These are phyloP conservation scores for Lasiosphaeria hispida DNA, from an alignment of 495 filamentous ascomycete species.

Conservation along the genomic window DNA sequence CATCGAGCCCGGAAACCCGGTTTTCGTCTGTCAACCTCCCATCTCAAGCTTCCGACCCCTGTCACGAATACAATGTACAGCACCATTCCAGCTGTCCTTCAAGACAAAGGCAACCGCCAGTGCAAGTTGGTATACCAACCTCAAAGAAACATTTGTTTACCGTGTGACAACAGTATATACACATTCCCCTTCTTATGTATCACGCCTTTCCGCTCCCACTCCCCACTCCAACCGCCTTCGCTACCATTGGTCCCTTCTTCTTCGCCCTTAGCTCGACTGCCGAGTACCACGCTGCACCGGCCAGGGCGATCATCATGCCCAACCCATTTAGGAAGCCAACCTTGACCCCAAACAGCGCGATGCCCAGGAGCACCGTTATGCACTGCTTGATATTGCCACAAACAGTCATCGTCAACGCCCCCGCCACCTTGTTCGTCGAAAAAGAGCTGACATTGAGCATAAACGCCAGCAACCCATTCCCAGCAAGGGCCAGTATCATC, in stretches of 20 bases:
- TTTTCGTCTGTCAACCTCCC: too few relatives aligned
- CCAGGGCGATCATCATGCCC: constrained; percentile 45
- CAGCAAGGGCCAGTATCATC: constrained; percentile 31
- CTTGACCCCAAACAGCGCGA: constrained; percentile 49
- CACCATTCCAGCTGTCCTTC: too few relatives aligned
- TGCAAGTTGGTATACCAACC: too few relatives aligned
- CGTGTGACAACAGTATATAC: too few relatives aligned
- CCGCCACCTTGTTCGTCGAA: constrained; percentile 54
- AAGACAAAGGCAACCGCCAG: too few relatives aligned
- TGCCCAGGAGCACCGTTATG: constrained; percentile 54
- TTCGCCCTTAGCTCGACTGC: constrained; percentile 37
- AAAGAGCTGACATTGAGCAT: constrained; percentile 55
- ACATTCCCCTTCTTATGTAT: too few relatives aligned
- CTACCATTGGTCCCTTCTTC: background rate
- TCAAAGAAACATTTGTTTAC: too few relatives aligned
- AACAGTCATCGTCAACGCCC: constrained; percentile 57
- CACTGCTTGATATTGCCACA: constrained; percentile 59
- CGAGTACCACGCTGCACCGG: constrained; percentile 48
- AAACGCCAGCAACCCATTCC: constrained; percentile 54
- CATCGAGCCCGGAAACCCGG: too few relatives aligned
- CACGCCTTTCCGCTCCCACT: too few relatives aligned
- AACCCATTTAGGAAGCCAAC: constrained; percentile 46
- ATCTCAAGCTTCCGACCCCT: too few relatives aligned
- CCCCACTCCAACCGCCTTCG: too few relatives aligned
- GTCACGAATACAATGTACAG: too few relatives aligned